Conservation (phyloP, 805 yeast species). For the Nakazawaea anatomiae region DNA sequence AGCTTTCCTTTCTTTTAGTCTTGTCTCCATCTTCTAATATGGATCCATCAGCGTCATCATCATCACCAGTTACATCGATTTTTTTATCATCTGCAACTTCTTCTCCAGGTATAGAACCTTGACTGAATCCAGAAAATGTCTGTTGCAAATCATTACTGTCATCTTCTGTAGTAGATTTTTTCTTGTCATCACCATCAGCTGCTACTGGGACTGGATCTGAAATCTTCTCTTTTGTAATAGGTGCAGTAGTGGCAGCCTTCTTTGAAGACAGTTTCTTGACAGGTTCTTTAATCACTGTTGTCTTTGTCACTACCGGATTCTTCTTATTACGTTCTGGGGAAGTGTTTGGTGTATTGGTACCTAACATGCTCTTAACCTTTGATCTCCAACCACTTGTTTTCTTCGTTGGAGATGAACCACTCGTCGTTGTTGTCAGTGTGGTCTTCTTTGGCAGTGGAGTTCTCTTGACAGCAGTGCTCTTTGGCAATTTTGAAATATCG, state of each 20-base stretch:
- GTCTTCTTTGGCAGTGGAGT: conserved; percentile 2
- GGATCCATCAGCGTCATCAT: not conserved
- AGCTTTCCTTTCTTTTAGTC: not conserved
- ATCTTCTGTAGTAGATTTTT: not conserved
- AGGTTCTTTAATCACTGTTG: not conserved
- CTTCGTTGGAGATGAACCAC: not conserved
- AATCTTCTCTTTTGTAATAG: not conserved
- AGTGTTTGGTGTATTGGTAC: not conserved
- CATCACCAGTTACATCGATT: not conserved
- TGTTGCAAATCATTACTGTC: conserved; percentile 18
- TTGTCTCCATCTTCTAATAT: not conserved
- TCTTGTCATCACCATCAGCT: not conserved
- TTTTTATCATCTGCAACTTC: conserved; percentile 13
- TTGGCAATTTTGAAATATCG: not conserved
- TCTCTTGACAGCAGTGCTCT: not conserved
- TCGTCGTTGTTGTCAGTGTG: not conserved
- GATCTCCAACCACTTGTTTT: conserved; percentile 5
- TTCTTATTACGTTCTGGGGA: not conserved
- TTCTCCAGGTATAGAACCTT: conserved; percentile 31
- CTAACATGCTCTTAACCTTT: conserved; percentile 2
- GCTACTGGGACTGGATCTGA: not conserved
- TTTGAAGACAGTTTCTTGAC: not conserved
- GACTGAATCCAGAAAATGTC: conserved; percentile 40
- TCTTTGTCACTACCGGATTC: not conserved
- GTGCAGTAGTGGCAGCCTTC: not conserved